A percentile compares a stretch with the other conserved stretches of the same genome.
Conservation (phyloP, 768 basidiomycete species). For the Filobasidium floriforme region DNA sequence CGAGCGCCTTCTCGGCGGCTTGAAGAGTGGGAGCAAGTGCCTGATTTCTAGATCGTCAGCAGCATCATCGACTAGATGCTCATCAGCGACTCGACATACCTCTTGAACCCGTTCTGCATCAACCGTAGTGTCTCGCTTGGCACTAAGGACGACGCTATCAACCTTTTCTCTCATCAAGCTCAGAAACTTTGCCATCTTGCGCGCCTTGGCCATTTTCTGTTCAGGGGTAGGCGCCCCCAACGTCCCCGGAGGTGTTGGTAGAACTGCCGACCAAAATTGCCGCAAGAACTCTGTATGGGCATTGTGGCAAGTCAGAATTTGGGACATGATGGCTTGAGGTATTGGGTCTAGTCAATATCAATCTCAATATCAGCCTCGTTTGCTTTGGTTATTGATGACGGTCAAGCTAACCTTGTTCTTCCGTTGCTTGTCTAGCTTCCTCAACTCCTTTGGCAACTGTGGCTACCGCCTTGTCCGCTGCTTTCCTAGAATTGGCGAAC, state of each 20-base stretch:
- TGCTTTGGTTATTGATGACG: too few species aligned
- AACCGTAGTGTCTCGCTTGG: conserved; percentile 23
- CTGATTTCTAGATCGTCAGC: neutral
- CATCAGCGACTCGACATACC: conserved; percentile 16
- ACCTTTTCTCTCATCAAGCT: conserved; percentile 74
- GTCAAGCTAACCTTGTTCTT: conserved; percentile 27
- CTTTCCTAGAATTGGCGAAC: conserved; percentile 13
- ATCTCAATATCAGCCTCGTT: neutral
- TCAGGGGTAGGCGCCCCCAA: conserved; percentile 48
- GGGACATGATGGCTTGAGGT: conserved; percentile 65
- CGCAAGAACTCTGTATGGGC: conserved; percentile 92
- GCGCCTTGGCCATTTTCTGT: conserved; percentile 68
- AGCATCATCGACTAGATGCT: neutral
- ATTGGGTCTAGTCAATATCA: conserved; percentile 60
- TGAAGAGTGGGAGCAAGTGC: conserved; percentile 19
- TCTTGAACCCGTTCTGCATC: conserved; percentile 35
- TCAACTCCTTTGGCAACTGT: conserved; percentile 32
- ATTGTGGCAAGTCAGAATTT: conserved; percentile 83
- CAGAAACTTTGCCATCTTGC: conserved; percentile 81
- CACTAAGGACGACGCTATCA: conserved; percentile 58
- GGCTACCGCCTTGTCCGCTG: conserved; percentile 24
- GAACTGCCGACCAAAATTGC: conserved; percentile 86
- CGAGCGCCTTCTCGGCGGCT: conserved; percentile 22
- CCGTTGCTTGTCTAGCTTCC: conserved; percentile 30
- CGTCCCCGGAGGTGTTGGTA: conserved; percentile 56